Percentiles rank a stretch among this genome's conserved stretches.
phyloP scores from a whole-genome alignment of 164 flowering plant species.

The Warburgia ugandensis region DNA sequence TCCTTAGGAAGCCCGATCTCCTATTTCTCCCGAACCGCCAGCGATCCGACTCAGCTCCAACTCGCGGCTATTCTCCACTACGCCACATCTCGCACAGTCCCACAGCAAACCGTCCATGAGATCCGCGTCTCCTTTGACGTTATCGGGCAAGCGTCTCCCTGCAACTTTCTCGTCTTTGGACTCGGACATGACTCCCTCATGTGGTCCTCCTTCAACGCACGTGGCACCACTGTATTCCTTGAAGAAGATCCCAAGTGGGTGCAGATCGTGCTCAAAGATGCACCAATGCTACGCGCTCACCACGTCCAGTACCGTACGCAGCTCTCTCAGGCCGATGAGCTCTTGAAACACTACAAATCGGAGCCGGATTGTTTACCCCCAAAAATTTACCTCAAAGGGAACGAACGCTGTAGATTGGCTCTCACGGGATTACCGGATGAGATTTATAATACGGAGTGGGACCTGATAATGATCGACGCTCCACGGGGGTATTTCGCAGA shows the following conservation, averaged over 20 bases:
- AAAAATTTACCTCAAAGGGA: conserved; percentile 24
- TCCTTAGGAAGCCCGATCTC: neutral
- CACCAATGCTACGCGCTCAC: conserved; percentile 40
- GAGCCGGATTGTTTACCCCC: conserved; percentile 35
- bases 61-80: conserved; percentile 31
- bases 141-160: conserved; percentile 16
- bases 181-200: conserved; percentile 38
- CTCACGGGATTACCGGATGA: conserved; percentile 38
- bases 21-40: neutral
- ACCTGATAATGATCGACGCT: conserved; percentile 79
- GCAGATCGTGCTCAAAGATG: conserved; percentile 33
- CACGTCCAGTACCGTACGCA: conserved; percentile 49
- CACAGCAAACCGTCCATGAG: conserved; percentile 26
- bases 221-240: conserved; percentile 35
- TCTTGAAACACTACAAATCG: conserved; percentile 21
- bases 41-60: conserved; percentile 14
- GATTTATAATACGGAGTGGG: conserved; percentile 72
- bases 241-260: conserved; percentile 79
- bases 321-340: conserved; percentile 41
- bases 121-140: conserved; percentile 26
- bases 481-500: conserved; percentile 58
- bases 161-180: conserved; percentile 45
- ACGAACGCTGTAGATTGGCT: conserved; percentile 43
- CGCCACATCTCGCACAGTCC: conserved; percentile 25
- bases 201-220: conserved; percentile 36